Base-by-base conservation (phyloP, 192 early-diverging fungal genomes). In the Podila epigama region DNA sequence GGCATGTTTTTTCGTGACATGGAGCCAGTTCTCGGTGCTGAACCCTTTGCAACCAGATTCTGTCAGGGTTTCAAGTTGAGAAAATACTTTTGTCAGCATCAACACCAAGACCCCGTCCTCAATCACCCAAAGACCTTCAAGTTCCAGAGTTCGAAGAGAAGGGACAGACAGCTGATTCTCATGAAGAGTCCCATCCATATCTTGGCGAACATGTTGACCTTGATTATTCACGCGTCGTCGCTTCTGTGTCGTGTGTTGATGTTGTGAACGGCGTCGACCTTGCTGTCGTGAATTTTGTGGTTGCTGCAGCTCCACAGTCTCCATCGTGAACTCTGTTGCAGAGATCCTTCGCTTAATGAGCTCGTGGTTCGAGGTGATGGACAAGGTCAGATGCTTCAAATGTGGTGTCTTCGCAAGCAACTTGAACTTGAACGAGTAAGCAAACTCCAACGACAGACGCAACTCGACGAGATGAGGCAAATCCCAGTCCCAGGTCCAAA, bases 401-500 rank as follows among this genome's bases (percentile, higher is more conserved):
- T 20, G 33, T 6, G 56, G 35, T 2, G 56, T 58, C 12, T 20
- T 32, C 13, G 20, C 18, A 20, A 58, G 56, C 56, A 58, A 36
- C n/a, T 22, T 13, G 35, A 58, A 58, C 9, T 58, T 31, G 22
- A 58, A 58, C 16, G 4, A 22, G 16, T 36, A 16, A 0, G 56
- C 56, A 22, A 58, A 58, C 12, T 58, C 56, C 2, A n/a, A 15
- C 11, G 33, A 58, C 7, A 58, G 56, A 22, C 22, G 4, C 35
- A 58, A 22, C 2, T 16, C 5, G 33, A 5, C 35, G 56, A 58
- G 56, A 4, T 58, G 56, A 11, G 56, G 32, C 2, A 58, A 34
- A 3, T 58, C 33, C 56, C 56, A 58, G 10, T 58, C 56, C 56
- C 56, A 58, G 20, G 56, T 58, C 56, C 56, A 58, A 5, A 5